phyloP scores from a whole-genome alignment of 257 asterid species.

The Coffea canephora region DNA sequence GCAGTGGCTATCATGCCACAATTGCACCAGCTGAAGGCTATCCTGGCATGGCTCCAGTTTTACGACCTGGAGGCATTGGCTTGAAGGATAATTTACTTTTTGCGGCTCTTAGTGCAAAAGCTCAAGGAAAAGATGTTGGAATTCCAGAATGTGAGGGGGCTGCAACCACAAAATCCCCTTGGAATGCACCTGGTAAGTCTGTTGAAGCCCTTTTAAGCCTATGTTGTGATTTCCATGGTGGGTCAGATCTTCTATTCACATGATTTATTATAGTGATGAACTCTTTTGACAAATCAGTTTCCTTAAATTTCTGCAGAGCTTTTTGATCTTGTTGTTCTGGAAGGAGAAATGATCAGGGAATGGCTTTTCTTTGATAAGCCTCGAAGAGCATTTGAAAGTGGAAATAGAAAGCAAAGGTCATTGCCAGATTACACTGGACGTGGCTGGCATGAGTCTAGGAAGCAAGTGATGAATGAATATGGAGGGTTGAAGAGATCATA shows the following conservation, averaged over 20 bases:
- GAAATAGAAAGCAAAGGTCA: slow-evolving; percentile 91
- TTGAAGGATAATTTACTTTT: slow-evolving; percentile 89
- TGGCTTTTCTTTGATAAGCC: slow-evolving; percentile 99
- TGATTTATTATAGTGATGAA: not conserved
- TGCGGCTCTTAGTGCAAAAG: slow-evolving; percentile 85
- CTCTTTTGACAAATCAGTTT: not conserved
- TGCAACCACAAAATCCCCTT: slow-evolving; percentile 95
- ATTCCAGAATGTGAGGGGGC: slow-evolving; percentile 98
- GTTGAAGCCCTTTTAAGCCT: not conserved
- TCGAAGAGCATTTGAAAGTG: slow-evolving; percentile 96
- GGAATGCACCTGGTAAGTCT: slow-evolving; percentile 89
- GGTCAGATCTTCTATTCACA: not conserved
- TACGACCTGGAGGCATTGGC: slow-evolving; percentile 91
- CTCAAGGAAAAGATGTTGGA: slow-evolving; percentile 82
- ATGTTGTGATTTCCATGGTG: not conserved
- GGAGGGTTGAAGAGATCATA: slow-evolving; percentile 96
- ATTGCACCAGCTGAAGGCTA: slow-evolving; percentile 84
- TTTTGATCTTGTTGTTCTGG: slow-evolving; percentile 67
- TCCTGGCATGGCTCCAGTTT: slow-evolving; percentile 71
- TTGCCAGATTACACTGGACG: slow-evolving; percentile 94
- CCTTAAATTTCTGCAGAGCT: slow-evolving; percentile 53
- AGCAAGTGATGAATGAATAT: slow-evolving; percentile 74
- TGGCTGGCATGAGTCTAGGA: slow-evolving; percentile 99
- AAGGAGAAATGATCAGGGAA: slow-evolving; percentile 88
- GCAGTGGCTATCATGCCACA: slow-evolving; percentile 35